Conservation (phyloP, 2,329 filamentous ascomycete genomes). For the Phialemonium atrogriseum region DNA sequence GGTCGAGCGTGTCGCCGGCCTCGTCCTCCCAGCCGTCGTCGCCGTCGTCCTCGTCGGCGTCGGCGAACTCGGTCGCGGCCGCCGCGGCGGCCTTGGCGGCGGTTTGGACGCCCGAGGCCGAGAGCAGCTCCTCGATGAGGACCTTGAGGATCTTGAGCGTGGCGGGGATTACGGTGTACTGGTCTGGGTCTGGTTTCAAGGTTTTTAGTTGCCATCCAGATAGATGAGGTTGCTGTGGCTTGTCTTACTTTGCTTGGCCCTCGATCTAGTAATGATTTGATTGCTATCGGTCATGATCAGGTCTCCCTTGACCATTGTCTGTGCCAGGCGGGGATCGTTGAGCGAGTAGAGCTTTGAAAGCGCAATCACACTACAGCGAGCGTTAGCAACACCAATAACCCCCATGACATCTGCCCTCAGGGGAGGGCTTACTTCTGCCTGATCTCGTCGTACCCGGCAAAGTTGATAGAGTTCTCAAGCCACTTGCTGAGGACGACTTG, state of each 20-base stretch:
- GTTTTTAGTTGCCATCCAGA: constrained; percentile 18
- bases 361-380: constrained; percentile 64
- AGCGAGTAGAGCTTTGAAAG: constrained; percentile 85
- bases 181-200: constrained; percentile 61
- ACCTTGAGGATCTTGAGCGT: constrained; percentile 95
- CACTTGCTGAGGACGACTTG: constrained; percentile 88
- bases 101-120: constrained; percentile 59
- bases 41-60: constrained; percentile 57
- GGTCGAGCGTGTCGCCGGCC: constrained; percentile 58
- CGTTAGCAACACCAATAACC: constrained; percentile 27
- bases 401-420: no score
- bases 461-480: constrained; percentile 94
- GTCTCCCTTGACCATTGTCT: constrained; percentile 85
- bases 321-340: constrained; percentile 68
- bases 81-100: constrained; percentile 56
- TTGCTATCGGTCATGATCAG: constrained; percentile 73
- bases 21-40: constrained; percentile 90
- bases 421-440: constrained; percentile 69
- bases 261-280: constrained; percentile 88
- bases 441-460: constrained; percentile 97
- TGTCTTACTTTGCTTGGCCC: constrained; percentile 64
- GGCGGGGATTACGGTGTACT: constrained; percentile 79
- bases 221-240: constrained; percentile 22
- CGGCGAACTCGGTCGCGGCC: constrained; percentile 45
- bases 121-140: constrained; percentile 82